Evolutionary conservation across 306 rosid genomes (phyloP).

Genomic region (Pachyrhizus erosus): DNA sequence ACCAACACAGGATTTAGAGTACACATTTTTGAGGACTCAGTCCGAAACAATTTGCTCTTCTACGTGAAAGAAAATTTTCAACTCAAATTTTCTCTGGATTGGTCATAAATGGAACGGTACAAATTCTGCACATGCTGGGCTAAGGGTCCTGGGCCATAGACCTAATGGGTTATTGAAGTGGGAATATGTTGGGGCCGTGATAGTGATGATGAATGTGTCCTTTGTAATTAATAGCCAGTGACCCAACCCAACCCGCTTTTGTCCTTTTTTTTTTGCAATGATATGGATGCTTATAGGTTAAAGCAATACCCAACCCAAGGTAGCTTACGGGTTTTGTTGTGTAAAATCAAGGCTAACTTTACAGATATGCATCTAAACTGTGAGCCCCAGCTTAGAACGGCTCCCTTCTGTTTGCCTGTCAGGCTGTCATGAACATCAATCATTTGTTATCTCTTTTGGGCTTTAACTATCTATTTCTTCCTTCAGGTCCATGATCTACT

Average conservation of each 20-base stretch:
- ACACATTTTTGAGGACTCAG: conserved; percentile 5
- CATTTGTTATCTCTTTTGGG: not conserved
- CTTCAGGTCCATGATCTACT: not conserved
- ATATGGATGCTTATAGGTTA: conserved; percentile 21
- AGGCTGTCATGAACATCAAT: not conserved
- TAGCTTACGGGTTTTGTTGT: not conserved
- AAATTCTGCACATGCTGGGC: conserved; percentile 23
- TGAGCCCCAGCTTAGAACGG: not conserved
- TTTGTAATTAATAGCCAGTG: conserved; percentile 21
- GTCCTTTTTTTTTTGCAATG: conserved; percentile 6
- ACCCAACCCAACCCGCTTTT: not conserved
- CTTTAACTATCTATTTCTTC: not conserved
- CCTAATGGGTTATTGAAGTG: conserved; percentile 15
- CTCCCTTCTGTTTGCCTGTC: not conserved
- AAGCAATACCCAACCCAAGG: conserved; percentile 7
- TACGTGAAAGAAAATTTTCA: conserved; percentile 22
- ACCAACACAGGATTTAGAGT: conserved; percentile 33
- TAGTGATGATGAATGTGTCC: conserved; percentile 20
- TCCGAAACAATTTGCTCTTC: not conserved
- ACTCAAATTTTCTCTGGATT: not conserved
- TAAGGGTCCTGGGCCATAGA: conserved; percentile 17
- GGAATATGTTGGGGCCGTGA: conserved; percentile 10
- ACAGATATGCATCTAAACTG: not conserved
- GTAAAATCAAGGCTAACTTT: not conserved
- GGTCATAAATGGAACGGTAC: conserved; percentile 24